Conservation (phyloP, 2,329 filamentous ascomycete genomes). For the Chrysosphaeria jannelii region DNA sequence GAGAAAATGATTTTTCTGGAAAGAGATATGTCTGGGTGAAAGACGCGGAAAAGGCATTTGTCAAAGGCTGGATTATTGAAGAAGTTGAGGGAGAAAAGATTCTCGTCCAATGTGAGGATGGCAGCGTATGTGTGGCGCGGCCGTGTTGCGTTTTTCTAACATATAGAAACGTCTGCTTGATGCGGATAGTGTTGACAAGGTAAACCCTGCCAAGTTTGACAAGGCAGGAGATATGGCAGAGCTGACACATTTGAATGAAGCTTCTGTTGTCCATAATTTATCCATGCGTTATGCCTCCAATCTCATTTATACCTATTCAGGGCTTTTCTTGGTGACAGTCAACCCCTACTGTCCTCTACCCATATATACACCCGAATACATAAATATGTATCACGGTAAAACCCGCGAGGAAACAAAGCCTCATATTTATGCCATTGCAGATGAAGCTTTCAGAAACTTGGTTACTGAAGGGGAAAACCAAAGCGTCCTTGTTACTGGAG, state of each 20-base stretch:
- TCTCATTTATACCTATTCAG: slow-evolving; percentile 94
- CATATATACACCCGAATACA: slow-evolving; percentile 87
- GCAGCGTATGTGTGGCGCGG: slow-evolving; percentile 27
- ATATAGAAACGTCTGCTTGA: slow-evolving; percentile 75
- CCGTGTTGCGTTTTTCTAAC: too few species aligned
- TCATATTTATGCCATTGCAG: slow-evolving; percentile 93
- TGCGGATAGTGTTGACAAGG: slow-evolving; percentile 75
- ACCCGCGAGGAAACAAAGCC: slow-evolving; percentile 83
- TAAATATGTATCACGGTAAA: slow-evolving; percentile 91
- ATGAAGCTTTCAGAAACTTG: slow-evolving; percentile 82
- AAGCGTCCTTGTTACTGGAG: slow-evolving; percentile 90
- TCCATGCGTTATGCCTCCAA: slow-evolving; percentile 87
- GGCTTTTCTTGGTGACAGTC: slow-evolving; percentile 82
- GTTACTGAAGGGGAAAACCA: slow-evolving; percentile 90
- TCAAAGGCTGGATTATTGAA: slow-evolving; percentile 75
- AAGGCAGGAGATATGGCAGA: slow-evolving; percentile 99
- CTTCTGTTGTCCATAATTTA: slow-evolving; percentile 90
- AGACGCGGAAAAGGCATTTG: slow-evolving; percentile 62
- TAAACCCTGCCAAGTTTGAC: slow-evolving; percentile 98
- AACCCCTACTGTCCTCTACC: slow-evolving; percentile 88
- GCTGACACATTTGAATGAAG: slow-evolving; percentile 88
- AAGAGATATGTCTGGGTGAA: slow-evolving; percentile 96
- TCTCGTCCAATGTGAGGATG: slow-evolving; percentile 79
- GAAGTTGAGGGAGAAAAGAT: slow-evolving; percentile 40
- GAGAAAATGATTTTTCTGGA: slow-evolving; percentile 94